Evolutionary conservation across 192 early-diverging fungal genomes (phyloP).

Genomic region (Spizellomyces punctatus): DNA sequence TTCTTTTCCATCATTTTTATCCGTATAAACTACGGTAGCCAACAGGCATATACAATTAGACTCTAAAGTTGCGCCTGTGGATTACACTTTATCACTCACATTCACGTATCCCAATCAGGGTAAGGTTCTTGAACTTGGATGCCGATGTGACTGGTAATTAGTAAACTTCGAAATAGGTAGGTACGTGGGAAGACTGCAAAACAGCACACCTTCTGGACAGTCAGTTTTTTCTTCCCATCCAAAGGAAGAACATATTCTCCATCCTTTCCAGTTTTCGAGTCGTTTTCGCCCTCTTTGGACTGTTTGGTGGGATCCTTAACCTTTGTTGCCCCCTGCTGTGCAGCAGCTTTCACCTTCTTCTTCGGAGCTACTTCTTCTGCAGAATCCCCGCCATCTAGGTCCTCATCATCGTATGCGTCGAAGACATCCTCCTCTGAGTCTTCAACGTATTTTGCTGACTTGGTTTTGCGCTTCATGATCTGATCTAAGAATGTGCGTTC

Average conservation of each 20-base stretch:
- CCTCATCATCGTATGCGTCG: too few relatives aligned
- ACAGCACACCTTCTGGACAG: not conserved
- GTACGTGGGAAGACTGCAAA: not conserved
- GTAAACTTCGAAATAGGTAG: not conserved
- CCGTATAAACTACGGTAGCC: not conserved
- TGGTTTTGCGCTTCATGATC: too few relatives aligned
- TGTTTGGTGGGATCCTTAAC: too few relatives aligned
- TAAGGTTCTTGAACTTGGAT: not conserved
- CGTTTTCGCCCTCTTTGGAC: slow-evolving; percentile 6
- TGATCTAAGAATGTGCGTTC: too few relatives aligned
- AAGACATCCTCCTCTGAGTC: too few relatives aligned
- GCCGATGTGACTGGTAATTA: not conserved
- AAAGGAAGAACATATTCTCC: not conserved
- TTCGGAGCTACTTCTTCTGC: too few relatives aligned
- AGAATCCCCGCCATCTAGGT: too few relatives aligned
- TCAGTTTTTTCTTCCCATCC: not conserved
- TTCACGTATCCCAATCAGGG: not conserved
- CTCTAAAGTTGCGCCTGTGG: not conserved
- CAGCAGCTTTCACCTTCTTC: too few relatives aligned
- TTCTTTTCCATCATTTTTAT: not conserved
- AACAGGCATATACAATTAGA: not conserved
- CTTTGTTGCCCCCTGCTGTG: too few relatives aligned
- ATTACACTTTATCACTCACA: not conserved
- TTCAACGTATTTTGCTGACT: too few relatives aligned
- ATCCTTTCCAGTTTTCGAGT: not conserved